Percentiles rank a stretch among this genome's conserved stretches.
Evolutionary conservation across 176 grass and related monocot species (phyloP).

Genomic region (Musa itinerans): DNA sequence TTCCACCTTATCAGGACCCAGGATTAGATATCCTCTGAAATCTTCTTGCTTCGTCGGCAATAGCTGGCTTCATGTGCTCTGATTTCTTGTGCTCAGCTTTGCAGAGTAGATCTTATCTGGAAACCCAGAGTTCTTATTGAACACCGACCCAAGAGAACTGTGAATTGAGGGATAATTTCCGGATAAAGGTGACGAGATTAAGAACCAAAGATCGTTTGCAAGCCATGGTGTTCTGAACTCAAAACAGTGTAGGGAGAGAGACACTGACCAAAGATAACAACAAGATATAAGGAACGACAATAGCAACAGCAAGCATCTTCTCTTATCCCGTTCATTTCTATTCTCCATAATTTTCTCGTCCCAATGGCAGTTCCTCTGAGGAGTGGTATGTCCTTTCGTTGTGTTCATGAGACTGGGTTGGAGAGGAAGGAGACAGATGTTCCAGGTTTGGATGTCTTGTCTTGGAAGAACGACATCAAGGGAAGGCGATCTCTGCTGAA

Average conservation of each 20-base stretch:
- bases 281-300: too few species aligned
- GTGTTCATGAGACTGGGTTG: slow-evolving; percentile 1
- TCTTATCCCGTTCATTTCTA: not conserved
- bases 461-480: slow-evolving; percentile 40
- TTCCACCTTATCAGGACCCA: not conserved
- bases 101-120: too few species aligned
- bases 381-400: not conserved
- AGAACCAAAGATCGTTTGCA: too few species aligned
- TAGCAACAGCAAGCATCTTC: not conserved
- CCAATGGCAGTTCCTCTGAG: slow-evolving; percentile 15
- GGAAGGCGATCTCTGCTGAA: slow-evolving; percentile 21
- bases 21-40: not conserved
- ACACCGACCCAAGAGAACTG: too few species aligned
- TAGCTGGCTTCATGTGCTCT: not conserved
- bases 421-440: slow-evolving; percentile 12
- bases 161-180: not conserved
- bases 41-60: not conserved
- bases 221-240: not conserved
- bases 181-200: not conserved
- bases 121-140: too few species aligned
- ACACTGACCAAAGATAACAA: too few species aligned
- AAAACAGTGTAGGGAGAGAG: not conserved
- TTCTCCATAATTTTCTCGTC: not conserved
- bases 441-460: slow-evolving; percentile 23
- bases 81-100: too few species aligned